phyloP scores from a whole-genome alignment of 2,329 filamentous ascomycete genomes.

The Remersonia thermophila region DNA sequence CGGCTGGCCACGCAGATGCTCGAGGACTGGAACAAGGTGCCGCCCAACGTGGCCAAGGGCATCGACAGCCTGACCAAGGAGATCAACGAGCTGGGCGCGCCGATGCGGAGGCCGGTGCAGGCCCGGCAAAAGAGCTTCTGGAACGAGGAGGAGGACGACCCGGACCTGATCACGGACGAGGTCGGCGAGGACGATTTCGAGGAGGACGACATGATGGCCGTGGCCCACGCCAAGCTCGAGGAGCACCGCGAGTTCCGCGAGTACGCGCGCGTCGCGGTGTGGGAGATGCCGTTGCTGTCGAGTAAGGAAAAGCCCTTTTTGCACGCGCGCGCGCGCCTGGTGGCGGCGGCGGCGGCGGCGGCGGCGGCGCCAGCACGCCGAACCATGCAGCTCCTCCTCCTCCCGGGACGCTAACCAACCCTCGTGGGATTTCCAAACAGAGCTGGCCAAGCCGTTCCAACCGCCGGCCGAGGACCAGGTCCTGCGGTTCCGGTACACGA shows the following conservation, averaged over 20 bases:
- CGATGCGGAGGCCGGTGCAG: slow-evolving; percentile 11
- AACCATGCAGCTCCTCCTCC: too few species aligned
- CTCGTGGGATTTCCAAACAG: too few species aligned
- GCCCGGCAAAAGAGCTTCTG: slow-evolving; percentile 30
- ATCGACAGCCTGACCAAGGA: slow-evolving; percentile 14
- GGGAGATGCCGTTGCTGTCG: slow-evolving; percentile 87
- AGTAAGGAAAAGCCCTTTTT: slow-evolving; percentile 61
- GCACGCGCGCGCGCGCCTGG: too few species aligned
- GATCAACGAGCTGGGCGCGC: slow-evolving; percentile 14
- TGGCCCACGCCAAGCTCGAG: slow-evolving; percentile 79
- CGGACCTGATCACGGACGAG: slow-evolving; percentile 37
- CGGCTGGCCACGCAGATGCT: slow-evolving; percentile 10
- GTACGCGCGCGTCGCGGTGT: slow-evolving; percentile 75
- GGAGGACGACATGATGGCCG: slow-evolving; percentile 71
- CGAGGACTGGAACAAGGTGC: slow-evolving; percentile 11
- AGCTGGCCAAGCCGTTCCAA: slow-evolving; percentile 70
- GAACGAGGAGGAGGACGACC: slow-evolving; percentile 37
- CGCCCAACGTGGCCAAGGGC: slow-evolving; percentile 4
- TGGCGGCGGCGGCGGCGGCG: too few species aligned
- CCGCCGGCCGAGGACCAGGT: slow-evolving; percentile 55
- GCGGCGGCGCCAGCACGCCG: too few species aligned
- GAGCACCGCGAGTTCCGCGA: slow-evolving; percentile 79
- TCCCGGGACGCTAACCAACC: too few species aligned
- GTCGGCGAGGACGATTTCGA: slow-evolving; percentile 51
- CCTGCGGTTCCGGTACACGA: slow-evolving; percentile 91